phyloP scores from a whole-genome alignment of 1,139 yeast genomes.

The Yamadazyma aaseri region DNA sequence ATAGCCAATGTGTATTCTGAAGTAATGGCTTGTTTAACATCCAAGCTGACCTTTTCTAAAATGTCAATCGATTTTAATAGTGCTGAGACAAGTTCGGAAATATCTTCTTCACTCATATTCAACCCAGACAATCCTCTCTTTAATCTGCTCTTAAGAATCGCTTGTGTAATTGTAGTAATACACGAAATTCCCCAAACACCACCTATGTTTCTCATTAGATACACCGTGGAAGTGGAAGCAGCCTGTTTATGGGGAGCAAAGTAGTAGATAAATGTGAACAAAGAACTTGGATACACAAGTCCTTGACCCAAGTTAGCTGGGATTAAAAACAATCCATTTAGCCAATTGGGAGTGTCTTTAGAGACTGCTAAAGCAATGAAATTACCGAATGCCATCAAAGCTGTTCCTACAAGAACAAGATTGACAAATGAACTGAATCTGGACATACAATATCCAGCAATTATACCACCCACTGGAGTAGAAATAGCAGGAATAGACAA shows the following conservation, averaged over 20 bases:
- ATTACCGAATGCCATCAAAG: constrained; percentile 33
- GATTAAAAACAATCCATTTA: constrained; percentile 23
- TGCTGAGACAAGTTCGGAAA: not conserved
- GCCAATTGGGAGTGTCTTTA: constrained; percentile 20
- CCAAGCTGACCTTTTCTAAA: constrained; percentile 14
- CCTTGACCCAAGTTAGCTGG: constrained; percentile 45
- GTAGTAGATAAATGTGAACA: constrained; percentile 37
- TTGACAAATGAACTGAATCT: constrained; percentile 17
- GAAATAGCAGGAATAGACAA: constrained; percentile 38
- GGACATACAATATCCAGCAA: constrained; percentile 35
- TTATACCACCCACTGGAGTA: constrained; percentile 38
- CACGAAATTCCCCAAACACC: constrained; percentile 42
- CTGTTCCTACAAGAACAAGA: constrained; percentile 27
- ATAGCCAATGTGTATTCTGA: constrained; percentile 21
- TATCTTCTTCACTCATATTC: constrained; percentile 10
- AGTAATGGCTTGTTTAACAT: constrained; percentile 15
- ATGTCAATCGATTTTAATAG: constrained; percentile 13
- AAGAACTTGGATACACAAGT: constrained; percentile 35
- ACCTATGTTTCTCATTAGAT: constrained; percentile 37
- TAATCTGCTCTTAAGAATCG: constrained; percentile 15
- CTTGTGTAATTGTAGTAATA: constrained; percentile 30
- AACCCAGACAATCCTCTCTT: constrained; percentile 3
- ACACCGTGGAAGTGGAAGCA: constrained; percentile 38
- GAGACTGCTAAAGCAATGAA: constrained; percentile 26
- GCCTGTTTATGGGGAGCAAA: constrained; percentile 31